phyloP scores from a whole-genome alignment of 192 early-diverging fungal species.

The Umbelopsis sp. region DNA sequence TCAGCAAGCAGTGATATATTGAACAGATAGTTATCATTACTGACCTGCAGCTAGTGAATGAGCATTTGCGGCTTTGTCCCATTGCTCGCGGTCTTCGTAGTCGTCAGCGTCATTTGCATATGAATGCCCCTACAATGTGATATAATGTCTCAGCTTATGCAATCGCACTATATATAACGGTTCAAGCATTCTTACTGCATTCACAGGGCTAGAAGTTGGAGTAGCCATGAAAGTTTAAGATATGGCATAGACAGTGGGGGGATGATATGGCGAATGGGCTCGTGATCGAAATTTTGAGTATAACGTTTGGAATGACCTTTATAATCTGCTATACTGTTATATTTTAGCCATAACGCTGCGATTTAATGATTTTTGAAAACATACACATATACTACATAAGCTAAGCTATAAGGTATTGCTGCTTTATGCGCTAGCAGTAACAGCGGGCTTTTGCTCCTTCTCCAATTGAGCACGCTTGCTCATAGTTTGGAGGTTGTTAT shows the following conservation, averaged over 20 bases:
- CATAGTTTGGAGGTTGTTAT: conserved; percentile 41
- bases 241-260: not conserved
- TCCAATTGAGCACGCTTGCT: conserved; percentile 28
- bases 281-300: conserved; percentile 18
- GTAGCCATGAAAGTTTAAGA: not conserved
- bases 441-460: conserved; percentile 22
- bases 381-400: conserved; percentile 2
- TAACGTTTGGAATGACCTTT: not conserved
- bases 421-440: not conserved
- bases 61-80: conserved; percentile 61
- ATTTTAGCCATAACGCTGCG: not conserved
- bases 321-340: not conserved
- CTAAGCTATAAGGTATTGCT: not conserved
- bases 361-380: not conserved
- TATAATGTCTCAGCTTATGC: not conserved
- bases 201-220: conserved; percentile 20
- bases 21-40: not conserved
- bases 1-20: not conserved
- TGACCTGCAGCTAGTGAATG: conserved; percentile 73
- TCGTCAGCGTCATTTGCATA: conserved; percentile 70
- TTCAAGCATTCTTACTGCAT: conserved; percentile 22
- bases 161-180: not conserved
- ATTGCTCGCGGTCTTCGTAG: conserved; percentile 55
- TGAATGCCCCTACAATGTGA: conserved; percentile 57
- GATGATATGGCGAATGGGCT: not conserved